phyloP scores from a whole-genome alignment of 1,284 basidiomycete species.

The Inonotus hispidus region DNA sequence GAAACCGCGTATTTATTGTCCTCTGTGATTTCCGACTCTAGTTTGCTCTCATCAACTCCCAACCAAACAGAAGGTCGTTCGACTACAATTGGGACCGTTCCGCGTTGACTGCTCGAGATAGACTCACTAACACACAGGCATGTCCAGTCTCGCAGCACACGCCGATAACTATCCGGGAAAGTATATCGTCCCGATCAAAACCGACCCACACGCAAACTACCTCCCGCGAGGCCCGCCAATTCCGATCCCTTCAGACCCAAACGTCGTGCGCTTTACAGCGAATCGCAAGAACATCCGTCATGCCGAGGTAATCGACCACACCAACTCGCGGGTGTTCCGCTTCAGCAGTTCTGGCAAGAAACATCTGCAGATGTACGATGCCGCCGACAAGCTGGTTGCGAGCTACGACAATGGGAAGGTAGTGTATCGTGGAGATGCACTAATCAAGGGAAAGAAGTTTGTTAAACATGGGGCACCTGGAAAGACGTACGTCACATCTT shows the following conservation, averaged over 20 bases:
- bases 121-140: background rate
- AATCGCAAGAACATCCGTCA: background rate
- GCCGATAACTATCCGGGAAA: background rate
- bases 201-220: background rate
- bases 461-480: background rate
- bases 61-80: background rate
- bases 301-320: background rate
- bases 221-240: background rate
- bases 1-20: background rate
- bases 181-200: background rate
- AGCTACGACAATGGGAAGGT: background rate
- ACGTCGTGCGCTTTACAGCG: conserved; percentile 9
- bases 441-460: conserved; percentile 1
- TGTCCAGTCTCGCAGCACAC: background rate
- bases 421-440: background rate
- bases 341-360: background rate
- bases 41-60: background rate
- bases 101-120: background rate
- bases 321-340: background rate
- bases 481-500: conserved; percentile 7
- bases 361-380: background rate
- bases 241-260: background rate
- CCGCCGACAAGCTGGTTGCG: background rate
- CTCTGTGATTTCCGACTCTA: background rate
- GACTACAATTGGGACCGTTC: background rate